phyloP scores from a whole-genome alignment of 192 early-diverging fungal species.

The Coemansia sp. region DNA sequence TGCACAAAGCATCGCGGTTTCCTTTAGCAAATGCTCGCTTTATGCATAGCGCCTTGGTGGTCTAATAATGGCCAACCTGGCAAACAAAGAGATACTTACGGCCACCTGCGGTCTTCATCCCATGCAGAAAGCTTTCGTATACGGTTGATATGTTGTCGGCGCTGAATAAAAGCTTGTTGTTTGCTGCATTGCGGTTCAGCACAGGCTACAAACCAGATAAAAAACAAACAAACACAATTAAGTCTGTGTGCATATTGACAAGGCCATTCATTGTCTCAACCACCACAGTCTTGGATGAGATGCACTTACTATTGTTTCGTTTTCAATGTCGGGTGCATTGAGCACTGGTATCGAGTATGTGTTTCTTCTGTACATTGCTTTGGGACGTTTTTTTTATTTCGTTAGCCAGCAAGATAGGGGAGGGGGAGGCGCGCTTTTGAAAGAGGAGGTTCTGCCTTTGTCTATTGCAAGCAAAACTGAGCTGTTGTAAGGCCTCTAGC shows the following conservation, averaged over 20 bases:
- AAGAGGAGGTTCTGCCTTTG: neutral
- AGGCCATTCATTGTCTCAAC: neutral
- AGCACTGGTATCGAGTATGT: slow-evolving; percentile 41
- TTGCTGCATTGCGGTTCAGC: slow-evolving; percentile 43
- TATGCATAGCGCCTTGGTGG: too few species aligned
- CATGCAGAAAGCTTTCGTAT: slow-evolving; percentile 76
- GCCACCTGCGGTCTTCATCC: slow-evolving; percentile 64
- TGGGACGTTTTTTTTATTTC: neutral
- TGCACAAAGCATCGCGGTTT: neutral
- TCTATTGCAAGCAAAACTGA: too few species aligned
- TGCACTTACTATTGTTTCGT: slow-evolving; percentile 45
- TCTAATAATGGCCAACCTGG: too few species aligned
- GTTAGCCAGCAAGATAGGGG: neutral
- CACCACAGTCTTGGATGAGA: neutral
- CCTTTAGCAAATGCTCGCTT: too few species aligned
- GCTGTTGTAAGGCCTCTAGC: too few species aligned
- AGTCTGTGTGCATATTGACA: neutral
- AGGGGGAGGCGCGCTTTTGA: neutral
- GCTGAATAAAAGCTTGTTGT: slow-evolving; percentile 57
- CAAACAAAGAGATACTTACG: slow-evolving; percentile 24
- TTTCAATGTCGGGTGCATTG: slow-evolving; percentile 44
- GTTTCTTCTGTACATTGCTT: slow-evolving; percentile 33
- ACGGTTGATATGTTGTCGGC: slow-evolving; percentile 61
- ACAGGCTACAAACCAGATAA: slow-evolving; percentile 32
- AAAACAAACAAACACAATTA: neutral